Conservation (phyloP, 2,329 filamentous ascomycete species). For the Aspergillus sp. region DNA sequence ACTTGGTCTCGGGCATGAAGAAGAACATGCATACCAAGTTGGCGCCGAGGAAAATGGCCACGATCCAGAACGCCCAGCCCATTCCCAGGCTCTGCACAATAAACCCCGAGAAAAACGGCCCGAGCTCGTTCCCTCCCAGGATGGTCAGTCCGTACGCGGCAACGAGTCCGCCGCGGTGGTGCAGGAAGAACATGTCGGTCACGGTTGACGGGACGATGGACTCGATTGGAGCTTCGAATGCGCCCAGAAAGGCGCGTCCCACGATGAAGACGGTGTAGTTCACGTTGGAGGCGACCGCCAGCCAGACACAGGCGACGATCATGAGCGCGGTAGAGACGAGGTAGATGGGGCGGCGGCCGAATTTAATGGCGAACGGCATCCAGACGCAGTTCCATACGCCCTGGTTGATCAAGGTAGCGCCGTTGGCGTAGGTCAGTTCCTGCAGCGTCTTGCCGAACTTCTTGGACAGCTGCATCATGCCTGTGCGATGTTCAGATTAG, state of each 20-base stretch:
- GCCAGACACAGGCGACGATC: slow-evolving; percentile 13
- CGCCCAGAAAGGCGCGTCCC: slow-evolving; percentile 13
- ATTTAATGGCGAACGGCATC: slow-evolving; percentile 16
- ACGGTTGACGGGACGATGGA: slow-evolving; percentile 13
- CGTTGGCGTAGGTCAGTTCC: slow-evolving; percentile 8
- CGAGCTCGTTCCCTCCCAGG: slow-evolving; percentile 17
- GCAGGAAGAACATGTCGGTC: slow-evolving; percentile 12
- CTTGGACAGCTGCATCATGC: slow-evolving; percentile 7
- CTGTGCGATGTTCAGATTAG: slow-evolving; percentile 4
- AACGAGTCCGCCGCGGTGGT: slow-evolving; percentile 11
- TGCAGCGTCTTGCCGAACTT: slow-evolving; percentile 6
- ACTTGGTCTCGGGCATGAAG: slow-evolving; percentile 18
- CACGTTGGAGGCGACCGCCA: slow-evolving; percentile 8
- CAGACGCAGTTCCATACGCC: slow-evolving; percentile 9
- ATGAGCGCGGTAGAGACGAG: slow-evolving; percentile 11
- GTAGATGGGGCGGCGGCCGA: slow-evolving; percentile 12
- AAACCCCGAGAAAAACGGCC: slow-evolving; percentile 16
- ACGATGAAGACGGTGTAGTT: slow-evolving; percentile 9
- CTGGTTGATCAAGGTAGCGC: slow-evolving; percentile 9
- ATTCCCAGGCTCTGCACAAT: slow-evolving; percentile 13
- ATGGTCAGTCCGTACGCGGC: slow-evolving; percentile 13
- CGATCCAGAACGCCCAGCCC: slow-evolving; percentile 11
- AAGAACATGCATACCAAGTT: slow-evolving; percentile 14
- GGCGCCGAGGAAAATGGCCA: slow-evolving; percentile 12
- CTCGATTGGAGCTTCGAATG: slow-evolving; percentile 16